These are phyloP conservation scores for Eragrostis tef DNA, from an alignment of 202 grass and related monocot genomes.

Conservation along the genomic window DNA sequence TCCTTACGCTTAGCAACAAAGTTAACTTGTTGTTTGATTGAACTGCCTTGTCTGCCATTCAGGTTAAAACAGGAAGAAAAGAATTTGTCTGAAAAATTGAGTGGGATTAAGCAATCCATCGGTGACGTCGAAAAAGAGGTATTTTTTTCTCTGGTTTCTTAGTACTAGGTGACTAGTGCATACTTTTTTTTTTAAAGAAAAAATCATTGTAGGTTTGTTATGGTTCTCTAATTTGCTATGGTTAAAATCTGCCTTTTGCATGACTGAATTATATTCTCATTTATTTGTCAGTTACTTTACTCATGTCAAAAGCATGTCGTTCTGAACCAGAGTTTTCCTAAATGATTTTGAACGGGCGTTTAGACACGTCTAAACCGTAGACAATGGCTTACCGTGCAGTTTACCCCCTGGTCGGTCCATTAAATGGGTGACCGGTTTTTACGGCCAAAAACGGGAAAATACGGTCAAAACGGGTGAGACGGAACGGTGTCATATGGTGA, in stretches of 20 bases:
- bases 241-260: too few species aligned
- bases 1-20: slow-evolving; percentile 25
- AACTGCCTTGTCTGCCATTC: slow-evolving; percentile 36
- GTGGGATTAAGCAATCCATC: slow-evolving; percentile 49
- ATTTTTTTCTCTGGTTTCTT: neutral
- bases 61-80: slow-evolving; percentile 76
- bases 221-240: neutral
- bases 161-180: neutral
- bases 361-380: too few species aligned
- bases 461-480: too few species aligned
- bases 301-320: too few species aligned
- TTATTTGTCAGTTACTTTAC: too few species aligned
- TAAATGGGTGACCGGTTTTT: too few species aligned
- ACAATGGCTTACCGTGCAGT: too few species aligned
- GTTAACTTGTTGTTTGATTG: slow-evolving; percentile 39
- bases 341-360: too few species aligned
- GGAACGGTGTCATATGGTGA: too few species aligned
- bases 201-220: slow-evolving; percentile 2
- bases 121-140: slow-evolving; percentile 68
- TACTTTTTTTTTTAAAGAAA: neutral
- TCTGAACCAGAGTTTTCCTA: too few species aligned
- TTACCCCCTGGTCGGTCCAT: too few species aligned
- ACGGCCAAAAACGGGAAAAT: too few species aligned
- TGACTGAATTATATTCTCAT: neutral
- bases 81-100: slow-evolving; percentile 54